Conservation (phyloP, 495 filamentous ascomycete species). For the Niebla homalea region DNA sequence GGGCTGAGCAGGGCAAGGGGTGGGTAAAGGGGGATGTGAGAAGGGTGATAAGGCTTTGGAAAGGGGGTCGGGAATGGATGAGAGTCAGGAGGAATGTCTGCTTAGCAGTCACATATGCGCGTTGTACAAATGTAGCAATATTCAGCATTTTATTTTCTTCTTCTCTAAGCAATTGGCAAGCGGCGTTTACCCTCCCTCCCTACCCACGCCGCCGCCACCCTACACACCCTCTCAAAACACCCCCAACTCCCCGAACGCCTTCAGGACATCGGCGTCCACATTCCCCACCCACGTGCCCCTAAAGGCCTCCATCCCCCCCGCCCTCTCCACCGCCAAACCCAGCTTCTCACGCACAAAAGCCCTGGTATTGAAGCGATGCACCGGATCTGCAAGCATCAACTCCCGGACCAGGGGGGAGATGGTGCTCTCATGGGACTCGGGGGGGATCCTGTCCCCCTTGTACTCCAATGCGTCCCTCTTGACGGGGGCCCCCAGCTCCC, state of each 20-base stretch:
- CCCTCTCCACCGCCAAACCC: slow-evolving; percentile 45
- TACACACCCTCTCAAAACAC: slow-evolving; percentile 21
- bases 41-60: too few species aligned
- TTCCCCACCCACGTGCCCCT: slow-evolving; percentile 69
- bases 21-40: too few species aligned
- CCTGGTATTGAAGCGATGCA: slow-evolving; percentile 57
- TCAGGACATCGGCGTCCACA: slow-evolving; percentile 70
- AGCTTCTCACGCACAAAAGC: slow-evolving; percentile 58
- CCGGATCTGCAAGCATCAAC: slow-evolving; percentile 48
- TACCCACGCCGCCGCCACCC: neutral
- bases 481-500: slow-evolving; percentile 27
- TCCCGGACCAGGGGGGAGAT: slow-evolving; percentile 25
- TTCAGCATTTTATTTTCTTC: too few species aligned
- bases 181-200: neutral
- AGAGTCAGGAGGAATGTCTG: too few species aligned
- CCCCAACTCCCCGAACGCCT: slow-evolving; percentile 47
- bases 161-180: too few species aligned
- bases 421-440: slow-evolving; percentile 17
- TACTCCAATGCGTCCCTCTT: slow-evolving; percentile 52
- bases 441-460: slow-evolving; percentile 20
- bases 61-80: too few species aligned
- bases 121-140: too few species aligned
- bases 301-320: slow-evolving; percentile 63
- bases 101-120: too few species aligned
- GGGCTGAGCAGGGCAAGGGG: too few species aligned